A percentile compares a stretch with the other conserved stretches of the same genome.
Conservation (phyloP, 441 rosid species). For the Syzygium malaccense region DNA sequence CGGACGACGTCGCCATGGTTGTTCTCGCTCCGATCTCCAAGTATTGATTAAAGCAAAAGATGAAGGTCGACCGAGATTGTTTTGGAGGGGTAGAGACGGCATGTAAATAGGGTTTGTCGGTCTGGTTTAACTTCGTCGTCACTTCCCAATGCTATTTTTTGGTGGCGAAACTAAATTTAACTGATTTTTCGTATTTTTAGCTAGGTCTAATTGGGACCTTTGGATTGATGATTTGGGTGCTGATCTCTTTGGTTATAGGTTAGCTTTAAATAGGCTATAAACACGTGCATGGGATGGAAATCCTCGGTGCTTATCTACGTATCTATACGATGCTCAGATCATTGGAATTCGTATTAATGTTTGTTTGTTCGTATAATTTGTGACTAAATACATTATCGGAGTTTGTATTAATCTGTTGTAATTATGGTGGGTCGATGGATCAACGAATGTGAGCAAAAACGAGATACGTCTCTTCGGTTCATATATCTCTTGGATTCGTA, state of each 20-base stretch:
- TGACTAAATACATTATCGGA: neutral
- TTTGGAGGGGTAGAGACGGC: neutral
- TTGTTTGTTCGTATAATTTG: neutral
- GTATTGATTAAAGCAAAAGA: neutral
- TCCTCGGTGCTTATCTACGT: accelerated
- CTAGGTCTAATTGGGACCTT: neutral
- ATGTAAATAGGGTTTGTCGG: neutral
- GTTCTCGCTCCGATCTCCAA: neutral
- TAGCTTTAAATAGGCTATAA: neutral
- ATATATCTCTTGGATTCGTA: too few relatives aligned
- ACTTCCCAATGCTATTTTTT: neutral
- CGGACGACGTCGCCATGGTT: neutral
- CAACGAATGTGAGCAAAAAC: too few relatives aligned
- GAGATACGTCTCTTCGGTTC: too few relatives aligned
- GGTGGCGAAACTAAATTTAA: neutral
- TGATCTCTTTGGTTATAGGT: neutral
- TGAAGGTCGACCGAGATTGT: neutral
- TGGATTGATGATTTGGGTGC: neutral
- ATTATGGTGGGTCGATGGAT: too few relatives aligned
- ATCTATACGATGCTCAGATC: accelerated
- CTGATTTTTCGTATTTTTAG: neutral
- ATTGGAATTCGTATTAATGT: accelerated
- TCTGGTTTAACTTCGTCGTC: neutral
- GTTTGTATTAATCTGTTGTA: too few relatives aligned
- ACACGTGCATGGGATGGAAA: neutral